Conservation (phyloP, 2,329 filamentous ascomycete genomes). For the Claviceps purpurea region DNA sequence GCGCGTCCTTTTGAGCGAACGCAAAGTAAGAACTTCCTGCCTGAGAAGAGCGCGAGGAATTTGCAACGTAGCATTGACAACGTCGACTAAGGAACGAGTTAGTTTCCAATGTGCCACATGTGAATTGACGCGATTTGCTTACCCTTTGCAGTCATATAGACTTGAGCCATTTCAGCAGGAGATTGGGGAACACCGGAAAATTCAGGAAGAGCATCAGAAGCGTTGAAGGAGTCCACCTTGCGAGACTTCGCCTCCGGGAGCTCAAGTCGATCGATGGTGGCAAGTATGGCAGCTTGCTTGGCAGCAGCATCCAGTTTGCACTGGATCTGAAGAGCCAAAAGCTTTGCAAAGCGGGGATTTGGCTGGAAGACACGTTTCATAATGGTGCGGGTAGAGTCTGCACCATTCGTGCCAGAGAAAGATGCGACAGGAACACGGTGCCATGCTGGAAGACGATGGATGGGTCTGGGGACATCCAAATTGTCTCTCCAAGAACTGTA, state of each 20-base stretch:
- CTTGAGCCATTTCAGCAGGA: constrained; percentile 4
- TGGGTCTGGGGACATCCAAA: constrained; percentile 10
- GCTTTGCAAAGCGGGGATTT: background rate
- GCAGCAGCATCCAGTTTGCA: background rate
- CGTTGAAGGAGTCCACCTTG: background rate
- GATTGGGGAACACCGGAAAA: constrained; percentile 2
- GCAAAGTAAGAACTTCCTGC: constrained; percentile 1
- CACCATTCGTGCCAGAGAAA: constrained; percentile 10
- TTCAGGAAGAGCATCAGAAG: background rate
- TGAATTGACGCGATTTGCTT: constrained; percentile 2
- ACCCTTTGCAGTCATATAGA: constrained; percentile 18
- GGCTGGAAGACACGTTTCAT: constrained; percentile 20
- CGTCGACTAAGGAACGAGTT: constrained; percentile 11
- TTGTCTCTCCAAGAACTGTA: constrained; percentile 13
- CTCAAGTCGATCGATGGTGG: background rate
- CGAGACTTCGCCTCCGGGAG: constrained; percentile 6
- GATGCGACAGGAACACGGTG: constrained; percentile 15
- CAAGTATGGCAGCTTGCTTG: background rate
- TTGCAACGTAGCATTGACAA: constrained; percentile 10
- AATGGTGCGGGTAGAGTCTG: constrained; percentile 10
- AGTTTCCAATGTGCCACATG: background rate
- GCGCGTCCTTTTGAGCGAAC: constrained; percentile 2
- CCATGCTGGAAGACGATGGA: constrained; percentile 17
- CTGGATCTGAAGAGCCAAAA: background rate
- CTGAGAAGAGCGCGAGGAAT: background rate